These are phyloP conservation scores for Hemisphaericaspora subhashii DNA, from an alignment of 1,139 yeast genomes.

Conservation along the genomic window DNA sequence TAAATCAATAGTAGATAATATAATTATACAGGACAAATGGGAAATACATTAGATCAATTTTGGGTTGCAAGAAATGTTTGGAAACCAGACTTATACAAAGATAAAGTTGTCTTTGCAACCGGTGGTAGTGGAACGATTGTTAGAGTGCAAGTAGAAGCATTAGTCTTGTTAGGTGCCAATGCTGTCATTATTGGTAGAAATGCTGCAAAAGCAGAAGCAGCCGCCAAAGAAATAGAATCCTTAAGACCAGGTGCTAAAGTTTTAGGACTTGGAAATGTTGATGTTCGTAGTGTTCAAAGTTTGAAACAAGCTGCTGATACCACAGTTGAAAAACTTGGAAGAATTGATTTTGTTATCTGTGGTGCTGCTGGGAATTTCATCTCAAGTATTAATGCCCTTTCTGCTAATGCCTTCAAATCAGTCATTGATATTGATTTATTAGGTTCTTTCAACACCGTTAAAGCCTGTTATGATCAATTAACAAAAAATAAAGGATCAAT, in stretches of 20 bases:
- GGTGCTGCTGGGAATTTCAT: conserved; percentile 98
- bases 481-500: conserved; percentile 68
- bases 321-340: conserved; percentile 68
- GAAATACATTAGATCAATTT: conserved; percentile 27
- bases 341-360: conserved; percentile 82
- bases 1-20: too few species aligned
- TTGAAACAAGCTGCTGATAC: conserved; percentile 61
- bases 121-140: conserved; percentile 98
- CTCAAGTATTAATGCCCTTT: conserved; percentile 74
- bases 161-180: conserved; percentile 81
- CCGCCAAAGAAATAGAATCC: conserved; percentile 62
- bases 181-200: conserved; percentile 88
- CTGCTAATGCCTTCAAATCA: conserved; percentile 85
- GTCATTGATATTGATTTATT: conserved; percentile 84
- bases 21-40: conserved; percentile 9
- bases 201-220: conserved; percentile 59
- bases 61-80: conserved; percentile 30
- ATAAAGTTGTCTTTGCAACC: conserved; percentile 87
- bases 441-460: conserved; percentile 86
- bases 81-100: conserved; percentile 71
- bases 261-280: conserved; percentile 69
- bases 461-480: conserved; percentile 74
- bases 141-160: conserved; percentile 84
- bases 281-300: conserved; percentile 70
- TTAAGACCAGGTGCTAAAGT: conserved; percentile 69